Conservation (phyloP, 371 early-diverging fungal genomes). For the Umbelopsis sp. region DNA sequence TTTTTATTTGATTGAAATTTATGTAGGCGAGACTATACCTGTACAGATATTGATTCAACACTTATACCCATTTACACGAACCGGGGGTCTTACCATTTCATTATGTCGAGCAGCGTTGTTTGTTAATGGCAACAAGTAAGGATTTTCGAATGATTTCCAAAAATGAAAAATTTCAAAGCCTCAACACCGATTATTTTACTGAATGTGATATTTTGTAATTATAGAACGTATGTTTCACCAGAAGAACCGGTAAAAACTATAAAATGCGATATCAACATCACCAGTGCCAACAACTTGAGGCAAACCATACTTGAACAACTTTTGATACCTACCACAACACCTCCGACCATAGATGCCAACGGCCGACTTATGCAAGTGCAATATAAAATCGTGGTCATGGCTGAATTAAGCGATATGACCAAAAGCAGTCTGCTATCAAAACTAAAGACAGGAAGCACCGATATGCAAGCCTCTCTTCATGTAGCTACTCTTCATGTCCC, state of each 20-base stretch:
- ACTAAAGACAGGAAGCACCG: constrained; percentile 4
- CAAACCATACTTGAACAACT: constrained; percentile 33
- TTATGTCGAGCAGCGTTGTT: constrained; percentile 14
- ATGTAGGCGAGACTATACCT: constrained; percentile 5
- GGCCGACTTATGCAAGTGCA: constrained; percentile 29
- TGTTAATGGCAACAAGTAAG: constrained; percentile 13
- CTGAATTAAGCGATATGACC: constrained; percentile 1
- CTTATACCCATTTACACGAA: constrained; percentile 7
- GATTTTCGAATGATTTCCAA: not conserved
- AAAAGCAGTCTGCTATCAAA: constrained; percentile 6
- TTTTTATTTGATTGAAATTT: not conserved
- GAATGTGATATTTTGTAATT: not conserved
- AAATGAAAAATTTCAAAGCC: not conserved
- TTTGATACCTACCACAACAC: constrained; percentile 36
- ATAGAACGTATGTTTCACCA: constrained; percentile 1
- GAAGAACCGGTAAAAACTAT: constrained; percentile 38
- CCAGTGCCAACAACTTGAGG: constrained; percentile 40
- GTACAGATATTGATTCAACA: not conserved
- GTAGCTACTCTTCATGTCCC: not conserved
- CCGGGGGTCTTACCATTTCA: not conserved
- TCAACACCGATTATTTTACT: not conserved
- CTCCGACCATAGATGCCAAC: constrained; percentile 38
- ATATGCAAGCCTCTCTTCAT: not conserved
- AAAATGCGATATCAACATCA: constrained; percentile 38
- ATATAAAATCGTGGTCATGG: constrained; percentile 36